A percentile compares a stretch with the other conserved stretches of the same genome.
phyloP scores from a whole-genome alignment of 345 rosid genomes.

The Excoecaria cochinchinensis region DNA sequence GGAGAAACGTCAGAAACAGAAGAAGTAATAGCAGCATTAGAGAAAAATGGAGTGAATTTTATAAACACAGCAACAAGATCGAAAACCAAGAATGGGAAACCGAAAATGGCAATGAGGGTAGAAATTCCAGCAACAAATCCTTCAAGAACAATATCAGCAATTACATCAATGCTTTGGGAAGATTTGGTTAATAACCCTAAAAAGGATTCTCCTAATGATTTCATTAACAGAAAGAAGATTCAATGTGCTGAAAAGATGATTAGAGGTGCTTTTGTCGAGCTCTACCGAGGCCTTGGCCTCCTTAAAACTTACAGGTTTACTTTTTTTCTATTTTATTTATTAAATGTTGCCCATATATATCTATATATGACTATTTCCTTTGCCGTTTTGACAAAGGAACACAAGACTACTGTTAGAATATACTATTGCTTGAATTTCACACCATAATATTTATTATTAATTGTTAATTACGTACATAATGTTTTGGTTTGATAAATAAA shows the following conservation, averaged over 20 bases:
- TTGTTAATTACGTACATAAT: no score
- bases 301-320: slow-evolving; percentile 69
- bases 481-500: no score
- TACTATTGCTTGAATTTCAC: no score
- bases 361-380: no score
- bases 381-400: no score
- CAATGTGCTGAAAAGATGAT: slow-evolving; percentile 89
- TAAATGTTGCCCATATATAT: no score
- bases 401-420: no score
- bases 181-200: slow-evolving; percentile 78
- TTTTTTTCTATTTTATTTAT: background rate
- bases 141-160: slow-evolving; percentile 57
- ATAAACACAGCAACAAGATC: slow-evolving; percentile 57
- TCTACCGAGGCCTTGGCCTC: slow-evolving; percentile 74
- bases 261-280: slow-evolving; percentile 83
- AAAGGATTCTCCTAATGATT: slow-evolving; percentile 53
- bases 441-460: no score
- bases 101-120: slow-evolving; percentile 68
- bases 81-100: slow-evolving; percentile 74
- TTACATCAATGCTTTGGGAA: slow-evolving; percentile 75
- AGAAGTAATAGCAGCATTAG: slow-evolving; percentile 66
- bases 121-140: slow-evolving; percentile 70
- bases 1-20: slow-evolving; percentile 48
- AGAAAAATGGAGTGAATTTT: slow-evolving; percentile 72
- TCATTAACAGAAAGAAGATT: slow-evolving; percentile 65